Evolutionary conservation across 176 grass and related monocot genomes (phyloP), one percentile per base, ranked within the genome.

Genomic region (Poa pratensis): DNA sequence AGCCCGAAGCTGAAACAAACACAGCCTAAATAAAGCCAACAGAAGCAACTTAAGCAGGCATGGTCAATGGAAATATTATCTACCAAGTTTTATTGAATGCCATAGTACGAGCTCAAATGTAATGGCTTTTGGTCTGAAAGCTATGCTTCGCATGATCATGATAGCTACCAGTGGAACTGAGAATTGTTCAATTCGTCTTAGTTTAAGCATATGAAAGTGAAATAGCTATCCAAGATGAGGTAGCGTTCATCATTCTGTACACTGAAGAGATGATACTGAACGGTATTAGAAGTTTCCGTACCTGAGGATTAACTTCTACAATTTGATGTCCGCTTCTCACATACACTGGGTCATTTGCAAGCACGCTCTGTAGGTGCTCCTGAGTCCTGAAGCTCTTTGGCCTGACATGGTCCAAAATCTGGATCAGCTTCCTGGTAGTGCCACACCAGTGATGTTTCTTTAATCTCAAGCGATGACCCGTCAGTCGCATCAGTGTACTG

Each of bases 401-500:
- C 89, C 54, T 94, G 92, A 26, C 69, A 94, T 40, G 69, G 78
- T 43, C 92, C 89, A 77, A 94, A 89, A 78, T 94, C 86, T n/a
- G 71, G 89, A 79, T 91, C 92, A 14, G 86, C 92, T 69, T 91
- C 78, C 51, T 87, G 83, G 43, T 94, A 84, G 81, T 89, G 92
- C 92, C 92, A 94, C 60, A 94, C 92, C 48, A 91, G 75, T 37
- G 86, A 89, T 68, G 83, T 91, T 85, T 94, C 92, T 65, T 94
- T 94, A 32, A 30, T 1, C 32, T 94, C 89, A 35, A 89, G 89
- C 20, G 15, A 76, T 58, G 89, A 91, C 48, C 92, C 92, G 66
- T 91, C 86, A 0, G 92, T 94, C 54, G 83, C 58, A 39, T 89
- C 89, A 16, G 35, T 87, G 66, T 91, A 91, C 54, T 85, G 85